These are phyloP conservation scores for Annulohypoxylon nitens DNA, from an alignment of 495 filamentous ascomycete species.

Conservation along the genomic window DNA sequence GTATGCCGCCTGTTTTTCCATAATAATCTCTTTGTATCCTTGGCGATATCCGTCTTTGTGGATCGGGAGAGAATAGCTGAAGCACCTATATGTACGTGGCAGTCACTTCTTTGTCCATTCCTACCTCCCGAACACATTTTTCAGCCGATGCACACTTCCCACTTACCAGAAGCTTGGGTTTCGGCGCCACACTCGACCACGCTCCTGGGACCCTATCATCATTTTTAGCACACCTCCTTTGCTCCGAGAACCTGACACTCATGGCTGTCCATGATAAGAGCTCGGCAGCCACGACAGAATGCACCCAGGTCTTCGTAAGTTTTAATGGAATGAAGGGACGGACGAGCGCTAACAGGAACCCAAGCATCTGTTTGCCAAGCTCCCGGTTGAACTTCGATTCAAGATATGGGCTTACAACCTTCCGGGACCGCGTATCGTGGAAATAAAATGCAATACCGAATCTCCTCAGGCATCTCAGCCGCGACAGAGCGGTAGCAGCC, in stretches of 20 bases:
- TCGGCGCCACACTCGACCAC: constrained; percentile 22
- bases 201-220: constrained; percentile 17
- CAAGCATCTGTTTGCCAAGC: constrained; percentile 43
- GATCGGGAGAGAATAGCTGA: constrained; percentile 18
- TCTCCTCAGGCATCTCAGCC: constrained; percentile 4
- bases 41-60: constrained; percentile 33
- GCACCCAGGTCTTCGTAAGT: constrained; percentile 30
- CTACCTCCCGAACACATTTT: constrained; percentile 13
- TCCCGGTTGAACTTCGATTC: constrained; percentile 49
- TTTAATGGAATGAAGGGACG: not conserved
- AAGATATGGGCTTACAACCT: constrained; percentile 49
- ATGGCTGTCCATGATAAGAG: constrained; percentile 23
- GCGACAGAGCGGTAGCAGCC: not conserved
- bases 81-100: constrained; percentile 37
- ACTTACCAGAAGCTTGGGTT: constrained; percentile 36
- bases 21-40: constrained; percentile 7
- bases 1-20: constrained; percentile 20
- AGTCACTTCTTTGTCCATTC: constrained; percentile 21
- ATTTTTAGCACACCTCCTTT: constrained; percentile 1
- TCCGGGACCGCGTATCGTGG: constrained; percentile 44
- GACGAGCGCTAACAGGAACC: constrained; percentile 6
- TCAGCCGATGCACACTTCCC: constrained; percentile 23
- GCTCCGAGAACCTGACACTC: not conserved
- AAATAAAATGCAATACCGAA: constrained; percentile 36
- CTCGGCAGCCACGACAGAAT: not conserved